Base-by-base conservation (phyloP, 306 rosid species). In the Urtica urens region DNA sequence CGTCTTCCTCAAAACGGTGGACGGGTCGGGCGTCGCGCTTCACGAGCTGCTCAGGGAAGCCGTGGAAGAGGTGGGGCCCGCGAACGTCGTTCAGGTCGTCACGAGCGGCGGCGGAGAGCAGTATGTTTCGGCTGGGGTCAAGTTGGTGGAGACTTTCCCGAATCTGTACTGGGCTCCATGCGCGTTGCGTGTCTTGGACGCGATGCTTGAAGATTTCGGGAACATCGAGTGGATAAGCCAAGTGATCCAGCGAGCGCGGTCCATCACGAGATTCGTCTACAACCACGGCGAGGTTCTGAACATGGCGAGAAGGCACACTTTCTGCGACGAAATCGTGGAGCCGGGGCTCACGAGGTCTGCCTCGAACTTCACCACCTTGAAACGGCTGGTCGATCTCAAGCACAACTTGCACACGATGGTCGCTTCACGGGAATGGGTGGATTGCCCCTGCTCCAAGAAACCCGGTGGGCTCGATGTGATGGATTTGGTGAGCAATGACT, bases 341-440 rank as follows among this genome's bases (percentile, higher is more conserved):
- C 87, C 81, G 27, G 70, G 79, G 21, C 53, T 57, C 65, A 80
- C 93, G 35, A 51, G 59, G 45, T 72, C 55, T 37, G 77, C 81
- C 21, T 65, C 96, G 44, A 70, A 72, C 73, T 88, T 88, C 33
- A 43, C 81, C 30, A 67, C 86, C 13, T 56, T 88, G 72, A 83
- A 78, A 61, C 79, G 82, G 56, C 75, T 88, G 74, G 86, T 83
- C 51, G 86, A 81, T 45, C 80, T 80, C 43, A 88, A 74, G 70
- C 86, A 75, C 60, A 78, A 71, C 62, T 67, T 83, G 46, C 96
- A 88, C 75, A 77, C 75, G 57, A 65, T 83, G 88, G 81, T 83
- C 47, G 76, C 86, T 70, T 83, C 94, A 37, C 94, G 78, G 57
- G 96, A 88, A 64, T 83, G 90, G 96, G 67, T 72, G 83, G 93